Base-by-base conservation (phyloP, 495 filamentous ascomycete species). In the Chaetomium tenue region DNA sequence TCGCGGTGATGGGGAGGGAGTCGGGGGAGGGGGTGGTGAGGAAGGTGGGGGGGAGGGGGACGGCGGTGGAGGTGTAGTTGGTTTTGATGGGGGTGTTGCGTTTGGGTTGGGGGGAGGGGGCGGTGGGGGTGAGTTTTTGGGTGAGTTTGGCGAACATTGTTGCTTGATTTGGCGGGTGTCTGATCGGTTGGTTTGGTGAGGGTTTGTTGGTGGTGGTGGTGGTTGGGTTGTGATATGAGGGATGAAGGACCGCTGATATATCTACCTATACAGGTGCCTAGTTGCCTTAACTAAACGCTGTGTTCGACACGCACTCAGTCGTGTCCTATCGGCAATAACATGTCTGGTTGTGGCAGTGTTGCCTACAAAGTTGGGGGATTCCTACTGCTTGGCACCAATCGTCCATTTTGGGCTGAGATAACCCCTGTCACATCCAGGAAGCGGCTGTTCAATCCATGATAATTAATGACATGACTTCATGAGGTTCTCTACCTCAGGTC, bases 41-140 rank as follows among this genome's bases (percentile, higher is more conserved):
- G 60, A 79, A 79, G 42, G 62, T 37, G 18, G 61, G 51, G 0
- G 77, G 76, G 11, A 79, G 54, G 37, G 59, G 4, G 33, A 81
- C 67, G 44, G 71, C 68, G 16, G 58, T n/a, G 40, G 71, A 77
- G 23, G 40, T 56, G 72, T 81, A 81, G 15, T 40, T 59, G 18
- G 73, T 65, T 0, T 39, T 33, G 66, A 63, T 40, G 50, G 39
- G 53, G 56, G 33, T 42, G 30, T 15, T n/a, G 54, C 30, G 8
- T 25, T 42, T 23, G 37, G 16, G 22, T 39, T 18, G 13, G 52
- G 47, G 40, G 30, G 51, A 20, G 3, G 46, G 46, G 8, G 44
- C 44, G 16, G 39, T 42, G 54, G 47, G 57, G 33, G 5, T 57
- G 54, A 25, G 15, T 54, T 37, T 30, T n/a, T 56, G 0, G 55